Evolutionary conservation across 2,329 filamentous ascomycete genomes (phyloP), one percentile per base, ranked within the genome.

Genomic region (Alternaria ventricosa): DNA sequence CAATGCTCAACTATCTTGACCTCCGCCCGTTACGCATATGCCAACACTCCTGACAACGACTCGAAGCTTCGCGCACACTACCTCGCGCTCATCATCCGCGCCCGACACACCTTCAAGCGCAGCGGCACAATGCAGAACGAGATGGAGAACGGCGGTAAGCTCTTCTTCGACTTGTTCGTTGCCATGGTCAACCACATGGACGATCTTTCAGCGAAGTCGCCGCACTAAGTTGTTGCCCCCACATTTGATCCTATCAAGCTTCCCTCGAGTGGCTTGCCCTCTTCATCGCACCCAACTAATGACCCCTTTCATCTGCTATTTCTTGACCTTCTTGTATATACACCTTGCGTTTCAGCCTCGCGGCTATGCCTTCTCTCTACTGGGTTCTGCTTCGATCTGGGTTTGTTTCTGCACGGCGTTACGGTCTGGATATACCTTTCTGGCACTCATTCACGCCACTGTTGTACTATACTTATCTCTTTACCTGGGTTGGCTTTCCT

Each of bases 101-200:
- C 91, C 72, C 88, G 94, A 70, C 87, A 88, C 76, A 97, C 93
- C 3, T 97, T 97, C 82, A 97, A 97, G 85, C 87, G 93, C 59
- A 97, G 93, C 80, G 93, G 94, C 58, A 97, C 94, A 4, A 97
- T 97, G 94, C 94, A 97, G 82, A 88, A 92, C 71, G 94, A 97
- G 83, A 97, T 97, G 94, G 92, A 92, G 79, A 88, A 89, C 65
- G 94, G 94, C 27, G 93, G 93, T 57, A 92, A 92, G 75, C 85
- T 97, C 63, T 97, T 97, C 84, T 97, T 97, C 78, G 94, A 97
- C 77, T 85, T 97, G 47, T 97, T 97, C 78, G 94, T 97, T 55
- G 93, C 94, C 18, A 88, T 97, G 82, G 94, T 92, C 82, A 97
- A 97, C 78, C 93, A 97, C 77, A 92, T 97, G 76, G 78, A 79